A percentile compares a stretch with the other conserved stretches of the same genome.
Conservation (phyloP, 2,329 filamentous ascomycete genomes). For the Ceratocystis diversiconidia region DNA sequence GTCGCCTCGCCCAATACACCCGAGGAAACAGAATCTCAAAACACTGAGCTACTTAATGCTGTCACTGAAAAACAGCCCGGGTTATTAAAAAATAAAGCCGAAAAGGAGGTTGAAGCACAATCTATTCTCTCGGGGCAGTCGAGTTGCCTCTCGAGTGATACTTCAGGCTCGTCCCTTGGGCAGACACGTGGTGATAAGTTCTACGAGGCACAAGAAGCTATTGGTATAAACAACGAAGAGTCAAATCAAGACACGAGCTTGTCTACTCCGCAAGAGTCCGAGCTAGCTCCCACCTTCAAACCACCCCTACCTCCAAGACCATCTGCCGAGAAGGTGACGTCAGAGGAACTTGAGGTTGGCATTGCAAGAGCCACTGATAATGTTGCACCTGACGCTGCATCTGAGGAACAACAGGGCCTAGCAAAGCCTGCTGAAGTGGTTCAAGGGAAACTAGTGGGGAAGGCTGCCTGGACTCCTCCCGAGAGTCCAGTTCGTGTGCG, state of each 20-base stretch:
- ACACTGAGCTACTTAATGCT: neutral
- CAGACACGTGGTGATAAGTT: conserved; percentile 3
- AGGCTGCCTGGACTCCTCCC: neutral
- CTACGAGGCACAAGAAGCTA: conserved; percentile 10
- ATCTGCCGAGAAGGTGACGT: neutral
- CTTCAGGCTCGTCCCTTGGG: conserved; percentile 4
- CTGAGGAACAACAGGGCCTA: neutral
- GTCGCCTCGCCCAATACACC: neutral
- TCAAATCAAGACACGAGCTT: neutral
- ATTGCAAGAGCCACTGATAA: neutral
- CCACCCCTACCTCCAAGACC: neutral
- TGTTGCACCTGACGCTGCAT: neutral
- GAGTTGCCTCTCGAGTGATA: conserved; percentile 14
- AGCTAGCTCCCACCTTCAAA: no score
- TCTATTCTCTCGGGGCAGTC: conserved; percentile 14
- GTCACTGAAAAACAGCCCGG: neutral
- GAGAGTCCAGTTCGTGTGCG: neutral
- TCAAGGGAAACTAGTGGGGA: neutral
- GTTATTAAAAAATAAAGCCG: conserved; percentile 3
- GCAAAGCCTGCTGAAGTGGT: neutral
- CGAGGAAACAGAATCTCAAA: neutral
- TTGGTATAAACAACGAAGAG: conserved; percentile 2
- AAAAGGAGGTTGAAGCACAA: neutral
- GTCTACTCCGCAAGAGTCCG: neutral
- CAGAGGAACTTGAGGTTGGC: neutral